A percentile compares a stretch with the other conserved stretches of the same genome.
phyloP scores from a whole-genome alignment of 805 yeast species.

The Metschnikowia reukaufii region DNA sequence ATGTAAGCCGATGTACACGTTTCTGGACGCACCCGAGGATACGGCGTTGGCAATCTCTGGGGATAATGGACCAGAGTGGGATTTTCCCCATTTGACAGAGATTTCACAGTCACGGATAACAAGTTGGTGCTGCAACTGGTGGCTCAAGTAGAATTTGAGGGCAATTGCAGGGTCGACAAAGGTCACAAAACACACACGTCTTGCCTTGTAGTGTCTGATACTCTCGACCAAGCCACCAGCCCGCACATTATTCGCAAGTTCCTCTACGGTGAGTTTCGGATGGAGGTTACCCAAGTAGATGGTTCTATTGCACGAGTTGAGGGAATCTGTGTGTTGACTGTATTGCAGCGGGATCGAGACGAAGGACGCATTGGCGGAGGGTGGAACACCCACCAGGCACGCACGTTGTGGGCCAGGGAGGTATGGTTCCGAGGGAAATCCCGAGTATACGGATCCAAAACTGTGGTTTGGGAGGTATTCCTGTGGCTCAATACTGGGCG shows the following conservation, averaged over 20 bases:
- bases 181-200: conserved; percentile 65
- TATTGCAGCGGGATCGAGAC: conserved; percentile 9
- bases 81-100: conserved; percentile 70
- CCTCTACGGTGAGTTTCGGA: conserved; percentile 64
- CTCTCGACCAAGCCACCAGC: conserved; percentile 72
- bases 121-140: conserved; percentile 56
- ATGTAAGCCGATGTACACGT: conserved; percentile 65
- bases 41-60: conserved; percentile 60
- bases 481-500: conserved; percentile 4
- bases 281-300: conserved; percentile 68
- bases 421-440: conserved; percentile 3
- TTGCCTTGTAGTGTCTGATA: conserved; percentile 51
- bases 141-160: conserved; percentile 61
- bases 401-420: conserved; percentile 1
- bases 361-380: conserved; percentile 1
- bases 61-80: conserved; percentile 62
- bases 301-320: conserved; percentile 57
- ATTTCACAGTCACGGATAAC: conserved; percentile 60
- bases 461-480: conserved; percentile 6
- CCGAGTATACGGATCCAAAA: conserved; percentile 4
- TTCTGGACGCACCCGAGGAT: conserved; percentile 73
- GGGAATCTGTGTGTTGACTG: conserved; percentile 33
- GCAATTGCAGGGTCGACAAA: conserved; percentile 67
- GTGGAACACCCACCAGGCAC: too few species aligned
- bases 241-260: conserved; percentile 71